A percentile compares a stretch with the other conserved stretches of the same genome.
Evolutionary conservation across 2,329 filamentous ascomycete species (phyloP).

Genomic region (Lecanicillium sp.): DNA sequence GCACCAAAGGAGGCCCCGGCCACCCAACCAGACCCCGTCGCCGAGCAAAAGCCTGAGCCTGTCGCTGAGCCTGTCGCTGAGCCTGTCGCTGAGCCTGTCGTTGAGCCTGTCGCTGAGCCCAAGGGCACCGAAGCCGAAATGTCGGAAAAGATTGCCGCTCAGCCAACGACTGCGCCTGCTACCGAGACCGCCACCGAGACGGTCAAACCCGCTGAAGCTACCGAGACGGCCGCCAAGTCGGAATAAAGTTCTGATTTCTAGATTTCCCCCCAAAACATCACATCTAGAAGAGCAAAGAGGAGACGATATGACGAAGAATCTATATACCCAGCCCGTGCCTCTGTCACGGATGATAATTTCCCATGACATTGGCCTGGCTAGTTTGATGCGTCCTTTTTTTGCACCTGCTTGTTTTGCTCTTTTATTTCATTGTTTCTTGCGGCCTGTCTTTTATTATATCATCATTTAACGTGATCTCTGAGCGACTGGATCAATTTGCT

Average conservation of each 20-base stretch:
- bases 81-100: not conserved
- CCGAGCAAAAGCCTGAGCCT: too few species aligned
- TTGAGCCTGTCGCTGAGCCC: not conserved
- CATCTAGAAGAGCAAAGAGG: not conserved
- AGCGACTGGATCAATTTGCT: not conserved
- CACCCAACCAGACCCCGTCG: not conserved
- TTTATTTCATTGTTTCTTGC: slow-evolving; percentile 4
- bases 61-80: not conserved
- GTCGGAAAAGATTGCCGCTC: not conserved
- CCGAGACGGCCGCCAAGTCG: not conserved
- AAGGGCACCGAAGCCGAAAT: not conserved
- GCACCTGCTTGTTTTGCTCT: not conserved
- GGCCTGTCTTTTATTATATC: not conserved
- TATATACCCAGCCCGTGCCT: slow-evolving; percentile 1
- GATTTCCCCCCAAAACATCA: not conserved
- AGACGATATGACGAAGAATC: slow-evolving; percentile 12
- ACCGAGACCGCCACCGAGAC: not conserved
- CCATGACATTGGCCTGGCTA: not conserved
- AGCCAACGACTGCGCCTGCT: not conserved
- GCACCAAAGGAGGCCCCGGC: too few species aligned
- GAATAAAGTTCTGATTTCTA: not conserved
- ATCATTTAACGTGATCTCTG: not conserved
- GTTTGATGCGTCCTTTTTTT: slow-evolving; percentile 3
- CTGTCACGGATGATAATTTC: not conserved
- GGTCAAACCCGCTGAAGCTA: not conserved